Evolutionary conservation across 176 grass and related monocot species (phyloP).

Genomic region (Luzula sylvatica): DNA sequence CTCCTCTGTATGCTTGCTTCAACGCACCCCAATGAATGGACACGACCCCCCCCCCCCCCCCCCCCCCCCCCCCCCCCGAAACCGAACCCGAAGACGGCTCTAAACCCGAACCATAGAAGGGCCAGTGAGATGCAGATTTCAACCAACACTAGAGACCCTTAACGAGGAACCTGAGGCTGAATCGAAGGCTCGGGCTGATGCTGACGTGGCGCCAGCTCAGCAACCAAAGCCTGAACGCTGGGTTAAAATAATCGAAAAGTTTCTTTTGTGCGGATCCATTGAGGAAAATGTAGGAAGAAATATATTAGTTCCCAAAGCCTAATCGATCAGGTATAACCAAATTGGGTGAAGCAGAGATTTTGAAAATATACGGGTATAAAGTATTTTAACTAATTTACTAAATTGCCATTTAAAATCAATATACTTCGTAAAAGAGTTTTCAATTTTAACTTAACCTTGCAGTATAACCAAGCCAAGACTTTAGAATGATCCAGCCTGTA

Average conservation of each 20-base stretch:
- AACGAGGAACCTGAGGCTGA: too few relatives aligned
- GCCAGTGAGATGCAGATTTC: too few relatives aligned
- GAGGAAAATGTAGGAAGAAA: too few relatives aligned
- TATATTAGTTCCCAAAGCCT: neutral
- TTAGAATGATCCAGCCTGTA: slow-evolving; percentile 80
- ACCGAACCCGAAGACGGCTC: neutral
- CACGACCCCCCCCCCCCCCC: neutral
- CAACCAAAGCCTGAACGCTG: too few relatives aligned
- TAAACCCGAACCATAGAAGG: neutral
- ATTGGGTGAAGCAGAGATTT: neutral
- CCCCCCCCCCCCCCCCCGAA: too few relatives aligned
- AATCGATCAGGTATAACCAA: neutral
- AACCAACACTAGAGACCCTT: neutral
- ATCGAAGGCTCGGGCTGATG: too few relatives aligned
- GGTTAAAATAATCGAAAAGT: too few relatives aligned
- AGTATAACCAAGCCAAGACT: slow-evolving; percentile 86
- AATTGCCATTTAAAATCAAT: too few relatives aligned
- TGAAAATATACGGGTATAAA: neutral
- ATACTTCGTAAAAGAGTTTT: too few relatives aligned
- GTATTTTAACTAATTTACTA: neutral
- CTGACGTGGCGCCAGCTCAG: too few relatives aligned
- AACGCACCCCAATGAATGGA: neutral
- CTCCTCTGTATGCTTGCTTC: too few relatives aligned
- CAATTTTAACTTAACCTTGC: slow-evolving; percentile 74
- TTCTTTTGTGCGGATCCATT: too few relatives aligned